These are phyloP conservation scores for Colletotrichum sp. DNA, from an alignment of 2,329 filamentous ascomycete genomes.

Conservation along the genomic window DNA sequence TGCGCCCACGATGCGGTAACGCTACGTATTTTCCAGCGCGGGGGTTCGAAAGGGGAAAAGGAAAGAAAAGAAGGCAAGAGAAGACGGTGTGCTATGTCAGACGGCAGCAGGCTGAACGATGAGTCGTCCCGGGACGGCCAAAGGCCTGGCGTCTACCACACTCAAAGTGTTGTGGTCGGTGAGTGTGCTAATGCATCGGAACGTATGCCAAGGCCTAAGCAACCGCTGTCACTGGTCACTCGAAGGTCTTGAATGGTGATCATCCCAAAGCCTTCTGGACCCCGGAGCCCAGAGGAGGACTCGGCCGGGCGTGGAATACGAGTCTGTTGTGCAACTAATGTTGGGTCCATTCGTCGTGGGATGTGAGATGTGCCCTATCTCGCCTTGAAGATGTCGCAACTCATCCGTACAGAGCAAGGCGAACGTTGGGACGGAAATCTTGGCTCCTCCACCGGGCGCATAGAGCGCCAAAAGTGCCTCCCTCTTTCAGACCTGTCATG, in stretches of 20 bases:
- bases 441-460: background rate
- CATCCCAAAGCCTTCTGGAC: background rate
- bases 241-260: background rate
- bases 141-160: background rate
- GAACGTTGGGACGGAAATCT: background rate
- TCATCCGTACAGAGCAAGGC: background rate
- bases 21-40: background rate
- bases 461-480: background rate
- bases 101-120: background rate
- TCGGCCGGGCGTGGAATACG: conserved; percentile 12
- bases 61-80: background rate
- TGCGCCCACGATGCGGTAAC: background rate
- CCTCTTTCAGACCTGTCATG: background rate
- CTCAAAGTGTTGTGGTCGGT: background rate
- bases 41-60: background rate
- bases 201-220: conserved; percentile 9
- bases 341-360: background rate
- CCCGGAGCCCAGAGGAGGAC: background rate
- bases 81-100: background rate
- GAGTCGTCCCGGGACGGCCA: background rate
- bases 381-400: background rate
- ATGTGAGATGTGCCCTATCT: background rate
- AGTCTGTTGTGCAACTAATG: conserved; percentile 8
- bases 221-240: background rate
- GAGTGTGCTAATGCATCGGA: conserved; percentile 3